Base-by-base conservation (phyloP, 2,329 filamentous ascomycete genomes). In the Malbranchea cinnamomea region DNA sequence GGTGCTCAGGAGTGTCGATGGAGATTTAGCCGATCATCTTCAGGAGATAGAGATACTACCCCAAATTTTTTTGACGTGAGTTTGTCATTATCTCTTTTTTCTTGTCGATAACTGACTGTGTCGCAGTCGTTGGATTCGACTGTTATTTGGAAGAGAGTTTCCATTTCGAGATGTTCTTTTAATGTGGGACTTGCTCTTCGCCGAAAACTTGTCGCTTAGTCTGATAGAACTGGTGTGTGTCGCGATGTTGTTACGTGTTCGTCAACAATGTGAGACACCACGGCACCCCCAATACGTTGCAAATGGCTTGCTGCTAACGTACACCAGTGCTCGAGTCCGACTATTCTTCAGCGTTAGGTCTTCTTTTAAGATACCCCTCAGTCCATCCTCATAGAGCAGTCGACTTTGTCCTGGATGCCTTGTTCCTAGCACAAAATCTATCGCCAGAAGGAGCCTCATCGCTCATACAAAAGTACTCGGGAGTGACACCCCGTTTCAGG, bases 81-180 rank as follows among this genome's bases (percentile, higher is more conserved):
- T 49, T 31, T 10, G 28, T 24, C 12, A 20, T 3, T 4, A 7
- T 13, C 7, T 22, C 18, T 17, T 9, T 23, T 25, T 5, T 20
- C 9, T 10, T 20, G 10, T 17, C 18, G 26, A 28, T 12, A 7
- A 21, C 36, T 39, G 29, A 26, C 11, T 10, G 27, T 32, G 4
- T 10, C 27, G 10, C 23, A 85, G 80, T 39, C 83, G 89, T 34
- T 98, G 89, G 89, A 79, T 95, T 34, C 74, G 89, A 16, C 69
- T 98, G 1, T 59, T 98, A 0, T 95, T 95, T 47, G 85, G 87
- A 28, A 71, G 89, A 41, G 89, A 98, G 51, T 95, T 94, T 43
- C 73, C 82, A 0, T 91, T 95, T 37, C 73, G 85, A 31, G 74
- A 92, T 37, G 68, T 85, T 23, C 67, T 98, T 21, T 62, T 71